phyloP scores from a whole-genome alignment of 768 basidiomycete species.

The Russula lepida region DNA sequence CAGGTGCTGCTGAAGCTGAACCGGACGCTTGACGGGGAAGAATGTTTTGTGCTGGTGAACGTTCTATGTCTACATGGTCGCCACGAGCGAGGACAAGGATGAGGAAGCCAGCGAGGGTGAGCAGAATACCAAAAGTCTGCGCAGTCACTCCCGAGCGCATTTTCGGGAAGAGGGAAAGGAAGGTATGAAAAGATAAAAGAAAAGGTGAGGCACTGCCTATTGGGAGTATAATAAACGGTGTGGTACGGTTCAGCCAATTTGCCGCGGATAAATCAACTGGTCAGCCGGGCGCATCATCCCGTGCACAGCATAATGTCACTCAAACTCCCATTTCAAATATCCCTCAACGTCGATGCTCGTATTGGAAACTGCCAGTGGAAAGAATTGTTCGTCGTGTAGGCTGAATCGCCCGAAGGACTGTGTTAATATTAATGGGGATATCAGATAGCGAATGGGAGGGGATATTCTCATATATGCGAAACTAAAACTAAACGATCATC shows the following conservation, averaged over 20 bases:
- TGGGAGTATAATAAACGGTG: neutral
- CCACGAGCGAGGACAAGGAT: constrained; percentile 24
- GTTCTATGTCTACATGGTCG: constrained; percentile 15
- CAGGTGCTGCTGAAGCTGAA: neutral
- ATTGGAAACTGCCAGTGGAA: neutral
- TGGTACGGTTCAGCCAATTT: neutral
- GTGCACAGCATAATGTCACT: neutral
- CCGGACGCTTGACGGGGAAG: constrained; percentile 17
- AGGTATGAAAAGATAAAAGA: neutral
- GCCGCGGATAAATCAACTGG: neutral
- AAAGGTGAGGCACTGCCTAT: neutral
- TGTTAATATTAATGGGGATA: constrained; percentile 1
- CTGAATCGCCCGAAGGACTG: neutral
- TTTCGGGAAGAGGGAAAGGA: neutral
- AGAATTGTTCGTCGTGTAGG: neutral
- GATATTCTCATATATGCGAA: neutral
- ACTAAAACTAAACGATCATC: neutral
- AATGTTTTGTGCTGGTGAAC: neutral
- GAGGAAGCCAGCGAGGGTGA: constrained; percentile 25
- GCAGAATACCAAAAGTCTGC: constrained; percentile 25
- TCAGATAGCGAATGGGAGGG: neutral
- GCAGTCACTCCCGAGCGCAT: constrained; percentile 24
- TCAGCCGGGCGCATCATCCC: neutral
- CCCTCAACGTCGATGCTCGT: neutral
- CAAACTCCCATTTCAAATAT: no score